phyloP scores from a whole-genome alignment of 768 basidiomycete genomes.

The Tylopilus cervinicoccineus region DNA sequence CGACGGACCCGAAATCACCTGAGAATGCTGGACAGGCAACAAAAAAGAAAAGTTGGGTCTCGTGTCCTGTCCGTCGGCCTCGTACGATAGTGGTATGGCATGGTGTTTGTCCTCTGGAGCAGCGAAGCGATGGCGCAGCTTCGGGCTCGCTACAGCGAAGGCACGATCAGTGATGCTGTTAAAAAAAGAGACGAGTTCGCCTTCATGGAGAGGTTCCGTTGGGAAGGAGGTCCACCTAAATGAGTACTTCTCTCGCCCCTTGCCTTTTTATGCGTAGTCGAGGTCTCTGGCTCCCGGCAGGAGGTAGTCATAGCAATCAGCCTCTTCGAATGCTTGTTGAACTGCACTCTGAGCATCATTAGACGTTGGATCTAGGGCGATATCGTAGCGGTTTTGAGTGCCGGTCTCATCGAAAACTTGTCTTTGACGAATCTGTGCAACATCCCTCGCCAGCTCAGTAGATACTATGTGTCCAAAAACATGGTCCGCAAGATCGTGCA shows the following conservation, averaged over 20 bases:
- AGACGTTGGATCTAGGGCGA: background rate
- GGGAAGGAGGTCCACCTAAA: slow-evolving; percentile 7
- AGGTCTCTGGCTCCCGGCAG: background rate
- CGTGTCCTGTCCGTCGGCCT: slow-evolving; percentile 4
- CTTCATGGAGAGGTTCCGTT: background rate
- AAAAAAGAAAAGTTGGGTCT: slow-evolving; percentile 13
- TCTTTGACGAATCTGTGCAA: background rate
- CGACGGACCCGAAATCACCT: background rate
- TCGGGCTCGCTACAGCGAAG: background rate
- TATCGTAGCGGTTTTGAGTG: too few relatives aligned
- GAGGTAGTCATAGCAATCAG: background rate
- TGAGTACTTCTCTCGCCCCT: background rate
- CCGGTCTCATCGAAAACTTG: background rate
- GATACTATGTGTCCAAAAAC: background rate
- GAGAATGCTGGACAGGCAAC: slow-evolving; percentile 12
- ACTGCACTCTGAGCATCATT: background rate
- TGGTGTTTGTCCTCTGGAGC: background rate
- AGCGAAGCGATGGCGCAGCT: slow-evolving; percentile 10
- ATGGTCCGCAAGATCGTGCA: slow-evolving; percentile 14
- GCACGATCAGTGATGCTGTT: slow-evolving; percentile 10
- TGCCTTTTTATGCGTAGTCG: background rate
- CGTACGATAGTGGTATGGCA: slow-evolving; percentile 7
- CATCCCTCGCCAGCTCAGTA: background rate
- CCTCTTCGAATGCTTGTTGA: slow-evolving; percentile 5
- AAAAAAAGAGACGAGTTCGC: slow-evolving; percentile 5